Evolutionary conservation across 345 rosid genomes (phyloP).

Genomic region (Clarkia xantiana): DNA sequence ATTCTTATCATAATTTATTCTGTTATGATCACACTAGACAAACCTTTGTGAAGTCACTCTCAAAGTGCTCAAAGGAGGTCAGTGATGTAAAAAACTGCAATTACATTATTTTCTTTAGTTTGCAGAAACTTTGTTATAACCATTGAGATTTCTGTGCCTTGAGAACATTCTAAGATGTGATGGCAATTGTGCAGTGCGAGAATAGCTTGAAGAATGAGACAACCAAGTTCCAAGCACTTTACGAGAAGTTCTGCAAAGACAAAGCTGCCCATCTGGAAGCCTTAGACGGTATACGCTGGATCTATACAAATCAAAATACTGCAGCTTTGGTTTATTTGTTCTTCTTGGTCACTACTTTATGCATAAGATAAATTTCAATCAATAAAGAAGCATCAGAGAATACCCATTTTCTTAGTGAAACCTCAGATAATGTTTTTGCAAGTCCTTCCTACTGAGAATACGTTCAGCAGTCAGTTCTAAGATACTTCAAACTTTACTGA

Average conservation of each 20-base stretch:
- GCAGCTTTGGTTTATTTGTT: not conserved
- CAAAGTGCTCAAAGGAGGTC: slow-evolving; percentile 81
- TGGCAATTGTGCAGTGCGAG: slow-evolving; percentile 38
- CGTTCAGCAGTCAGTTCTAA: too few species aligned
- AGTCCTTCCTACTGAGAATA: too few species aligned
- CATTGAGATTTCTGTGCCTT: not conserved
- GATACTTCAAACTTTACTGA: too few species aligned
- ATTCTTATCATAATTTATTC: too few species aligned
- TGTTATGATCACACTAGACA: slow-evolving; percentile 28
- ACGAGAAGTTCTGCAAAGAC: slow-evolving; percentile 55
- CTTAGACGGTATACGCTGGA: slow-evolving; percentile 31
- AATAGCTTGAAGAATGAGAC: slow-evolving; percentile 50
- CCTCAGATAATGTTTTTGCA: too few species aligned
- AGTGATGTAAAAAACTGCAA: slow-evolving; percentile 3
- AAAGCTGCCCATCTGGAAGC: slow-evolving; percentile 40
- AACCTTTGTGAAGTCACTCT: slow-evolving; percentile 43
- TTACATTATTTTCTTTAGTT: not conserved
- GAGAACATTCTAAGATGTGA: not conserved
- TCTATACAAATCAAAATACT: not conserved
- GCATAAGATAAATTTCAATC: too few species aligned
- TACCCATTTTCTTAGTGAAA: too few species aligned
- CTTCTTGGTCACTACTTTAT: too few species aligned
- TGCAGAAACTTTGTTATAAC: not conserved
- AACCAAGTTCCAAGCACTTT: slow-evolving; percentile 46
- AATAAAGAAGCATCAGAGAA: too few species aligned